Conservation (phyloP, 257 asterid species). For the Nicotiana knightiana region DNA sequence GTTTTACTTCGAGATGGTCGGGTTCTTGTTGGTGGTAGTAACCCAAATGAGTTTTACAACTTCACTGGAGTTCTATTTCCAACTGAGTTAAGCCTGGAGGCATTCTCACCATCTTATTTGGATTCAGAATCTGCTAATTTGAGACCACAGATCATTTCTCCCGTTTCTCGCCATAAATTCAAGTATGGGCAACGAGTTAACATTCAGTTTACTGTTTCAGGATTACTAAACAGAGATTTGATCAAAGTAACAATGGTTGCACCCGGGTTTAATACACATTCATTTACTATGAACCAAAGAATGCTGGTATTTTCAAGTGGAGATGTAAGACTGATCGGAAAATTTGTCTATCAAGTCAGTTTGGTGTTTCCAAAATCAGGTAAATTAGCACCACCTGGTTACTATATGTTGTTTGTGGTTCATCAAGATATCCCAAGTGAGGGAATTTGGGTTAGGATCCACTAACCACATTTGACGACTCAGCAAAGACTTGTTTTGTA, state of each 20-base stretch:
- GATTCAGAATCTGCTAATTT: neutral
- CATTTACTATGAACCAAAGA: conserved; percentile 46
- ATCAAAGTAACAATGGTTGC: conserved; percentile 31
- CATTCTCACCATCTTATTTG: conserved; percentile 31
- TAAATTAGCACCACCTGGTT: conserved; percentile 10
- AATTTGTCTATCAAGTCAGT: neutral
- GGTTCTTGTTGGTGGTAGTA: conserved; percentile 38
- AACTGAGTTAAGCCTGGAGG: conserved; percentile 29
- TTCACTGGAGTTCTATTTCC: conserved; percentile 17
- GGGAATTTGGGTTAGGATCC: conserved; percentile 41
- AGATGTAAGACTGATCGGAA: conserved; percentile 5
- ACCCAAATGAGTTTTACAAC: conserved; percentile 23
- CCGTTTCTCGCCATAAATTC: conserved; percentile 12
- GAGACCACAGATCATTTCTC: conserved; percentile 25
- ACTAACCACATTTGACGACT: neutral
- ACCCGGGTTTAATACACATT: conserved; percentile 35
- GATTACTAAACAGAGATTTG: neutral
- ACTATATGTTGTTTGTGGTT: conserved; percentile 7
- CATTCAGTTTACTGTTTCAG: conserved; percentile 7
- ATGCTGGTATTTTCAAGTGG: conserved; percentile 10
- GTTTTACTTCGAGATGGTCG: conserved; percentile 36
- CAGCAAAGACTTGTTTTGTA: neutral
- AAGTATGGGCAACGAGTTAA: conserved; percentile 4
- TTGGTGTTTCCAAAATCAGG: neutral
- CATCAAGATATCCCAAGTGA: conserved; percentile 29